Evolutionary conservation across 176 grass and related monocot genomes (phyloP), one percentile per base, ranked within the genome.

Genomic region (Tuctoria greenei): DNA sequence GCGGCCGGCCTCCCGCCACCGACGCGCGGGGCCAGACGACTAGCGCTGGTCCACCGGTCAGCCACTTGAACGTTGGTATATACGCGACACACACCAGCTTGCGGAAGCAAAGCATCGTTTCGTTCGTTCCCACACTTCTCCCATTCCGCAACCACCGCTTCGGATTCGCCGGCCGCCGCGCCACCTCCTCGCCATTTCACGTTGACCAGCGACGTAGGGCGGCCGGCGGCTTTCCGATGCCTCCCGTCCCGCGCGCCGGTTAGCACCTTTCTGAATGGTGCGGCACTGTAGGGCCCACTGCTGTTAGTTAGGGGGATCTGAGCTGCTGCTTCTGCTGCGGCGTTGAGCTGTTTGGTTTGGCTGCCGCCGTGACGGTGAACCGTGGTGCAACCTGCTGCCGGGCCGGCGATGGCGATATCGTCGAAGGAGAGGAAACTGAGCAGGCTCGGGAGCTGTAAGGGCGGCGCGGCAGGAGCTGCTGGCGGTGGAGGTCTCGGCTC

Each of bases 351-450:
- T 26, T 58, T 26, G 0, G 55, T 26, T 58, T 26, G 0, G 55
- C 23, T 26, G 55, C 26, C 13, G 41, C 21, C 26, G 51, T 24
- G 31, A 21, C 7, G 42, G 70, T 74, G 70, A 54, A 61, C 16
- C 21, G 46, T 40, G 51, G 61, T 1, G 76, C 10, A 76, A 17
- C 66, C 8, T 40, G 44, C n/a, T n/a, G n/a, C n/a, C n/a, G n/a
- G n/a, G n/a, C 34, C 26, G 58, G 18, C 55, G 74, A 79, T 84
- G 86, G 56, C 28, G 43, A 10, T 84, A 5, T 69, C 76, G 26
- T 69, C 86, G 1, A 88, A 88, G 57, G 86, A 88, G 76, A 67
- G 86, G 76, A 88, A 75, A 57, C 56, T 83, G 45, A 84, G 71
- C 57, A 74, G 81, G 70, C 57, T 84, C 12, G 86, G 86, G 20